phyloP scores from a whole-genome alignment of 2,329 filamentous ascomycete species.

The Cordyceps cateniannulata region DNA sequence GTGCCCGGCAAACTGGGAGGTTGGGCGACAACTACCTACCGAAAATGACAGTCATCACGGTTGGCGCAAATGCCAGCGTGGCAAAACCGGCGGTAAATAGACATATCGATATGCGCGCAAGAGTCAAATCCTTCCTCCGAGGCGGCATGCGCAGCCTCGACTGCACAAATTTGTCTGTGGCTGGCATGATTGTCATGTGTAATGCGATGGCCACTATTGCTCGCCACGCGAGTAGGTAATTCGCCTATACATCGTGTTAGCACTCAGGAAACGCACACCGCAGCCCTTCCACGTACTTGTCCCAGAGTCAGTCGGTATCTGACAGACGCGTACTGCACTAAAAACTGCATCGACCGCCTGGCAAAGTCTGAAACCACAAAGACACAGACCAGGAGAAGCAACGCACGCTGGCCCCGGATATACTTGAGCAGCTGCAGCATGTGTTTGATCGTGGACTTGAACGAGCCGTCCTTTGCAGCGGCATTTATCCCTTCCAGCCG shows the following conservation, averaged over 20 bases:
- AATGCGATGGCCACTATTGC: constrained; percentile 1
- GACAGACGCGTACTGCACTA: constrained; percentile 7
- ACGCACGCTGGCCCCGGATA: not conserved
- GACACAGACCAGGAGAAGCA: not conserved
- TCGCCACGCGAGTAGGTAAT: constrained; percentile 7
- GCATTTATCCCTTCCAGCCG: not conserved
- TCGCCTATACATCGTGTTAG: not conserved
- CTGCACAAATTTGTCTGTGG: not conserved
- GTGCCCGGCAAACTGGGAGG: not conserved
- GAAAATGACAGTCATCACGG: not conserved
- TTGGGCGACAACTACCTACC: not conserved
- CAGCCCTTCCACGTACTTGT: not conserved
- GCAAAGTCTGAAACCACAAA: constrained; percentile 9
- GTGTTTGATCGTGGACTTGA: not conserved
- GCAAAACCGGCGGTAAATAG: not conserved
- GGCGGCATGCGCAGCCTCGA: not conserved
- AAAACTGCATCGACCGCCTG: constrained; percentile 5
- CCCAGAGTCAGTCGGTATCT: not conserved
- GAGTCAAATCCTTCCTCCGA: not conserved
- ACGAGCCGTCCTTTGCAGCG: not conserved
- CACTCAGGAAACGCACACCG: not conserved
- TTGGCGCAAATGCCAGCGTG: constrained; percentile 2
- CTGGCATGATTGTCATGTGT: not conserved
- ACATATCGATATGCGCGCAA: not conserved
- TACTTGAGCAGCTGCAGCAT: not conserved